Conservation (phyloP, 768 basidiomycete species). For the Cystofilobasidium macerans region DNA sequence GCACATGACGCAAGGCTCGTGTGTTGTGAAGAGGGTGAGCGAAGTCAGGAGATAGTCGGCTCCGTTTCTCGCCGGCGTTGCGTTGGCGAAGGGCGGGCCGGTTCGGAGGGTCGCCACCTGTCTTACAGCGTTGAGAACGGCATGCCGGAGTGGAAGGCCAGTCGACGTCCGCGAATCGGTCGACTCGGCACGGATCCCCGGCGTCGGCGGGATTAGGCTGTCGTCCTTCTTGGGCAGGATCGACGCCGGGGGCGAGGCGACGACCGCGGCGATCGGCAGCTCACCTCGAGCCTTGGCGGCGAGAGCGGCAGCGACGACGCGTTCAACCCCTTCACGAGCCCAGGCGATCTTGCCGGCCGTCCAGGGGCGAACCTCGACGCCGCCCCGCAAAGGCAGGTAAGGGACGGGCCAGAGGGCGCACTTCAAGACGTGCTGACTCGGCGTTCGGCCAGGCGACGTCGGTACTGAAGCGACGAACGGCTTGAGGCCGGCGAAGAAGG, state of each 20-base stretch:
- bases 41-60: conserved; percentile 80
- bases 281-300: conserved; percentile 49
- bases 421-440: conserved; percentile 55
- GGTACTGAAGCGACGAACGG: conserved; percentile 46
- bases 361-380: conserved; percentile 51
- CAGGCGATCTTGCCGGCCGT: conserved; percentile 55
- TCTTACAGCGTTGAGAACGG: conserved; percentile 53
- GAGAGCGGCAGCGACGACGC: conserved; percentile 46
- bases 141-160: conserved; percentile 71
- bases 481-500: conserved; percentile 23
- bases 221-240: conserved; percentile 30
- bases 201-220: conserved; percentile 37
- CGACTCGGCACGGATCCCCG: conserved; percentile 41
- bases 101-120: conserved; percentile 36
- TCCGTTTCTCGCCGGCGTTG: conserved; percentile 47
- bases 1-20: conserved; percentile 98
- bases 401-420: conserved; percentile 63
- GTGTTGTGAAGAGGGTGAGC: conserved; percentile 72
- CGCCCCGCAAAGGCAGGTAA: conserved; percentile 35
- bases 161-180: conserved; percentile 61
- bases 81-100: conserved; percentile 33
- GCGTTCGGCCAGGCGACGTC: conserved; percentile 54
- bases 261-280: conserved; percentile 65
- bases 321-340: conserved; percentile 59
- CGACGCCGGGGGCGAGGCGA: conserved; percentile 42